Conservation (phyloP, 2,329 filamentous ascomycete genomes). For the Fusarium sp. region DNA sequence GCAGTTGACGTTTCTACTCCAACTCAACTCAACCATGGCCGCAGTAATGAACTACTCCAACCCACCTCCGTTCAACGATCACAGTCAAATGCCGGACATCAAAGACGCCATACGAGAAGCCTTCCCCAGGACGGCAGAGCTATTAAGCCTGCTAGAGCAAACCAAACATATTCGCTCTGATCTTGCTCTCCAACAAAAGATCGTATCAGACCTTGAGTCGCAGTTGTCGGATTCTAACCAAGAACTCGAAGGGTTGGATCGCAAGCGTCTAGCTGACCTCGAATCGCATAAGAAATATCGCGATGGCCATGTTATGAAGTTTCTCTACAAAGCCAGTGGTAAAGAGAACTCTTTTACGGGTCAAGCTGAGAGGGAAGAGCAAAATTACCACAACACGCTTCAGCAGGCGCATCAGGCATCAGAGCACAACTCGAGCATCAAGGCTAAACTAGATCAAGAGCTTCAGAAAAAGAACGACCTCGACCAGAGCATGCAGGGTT, state of each 20-base stretch:
- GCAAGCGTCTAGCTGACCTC: slow-evolving; percentile 60
- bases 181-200: slow-evolving; percentile 60
- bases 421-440: slow-evolving; percentile 58
- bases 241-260: slow-evolving; percentile 56
- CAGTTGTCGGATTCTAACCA: slow-evolving; percentile 56
- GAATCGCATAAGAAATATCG: slow-evolving; percentile 67
- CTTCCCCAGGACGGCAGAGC: slow-evolving; percentile 56
- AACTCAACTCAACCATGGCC: slow-evolving; percentile 15
- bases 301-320: slow-evolving; percentile 65
- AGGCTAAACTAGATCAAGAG: slow-evolving; percentile 58
- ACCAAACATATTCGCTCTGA: slow-evolving; percentile 64
- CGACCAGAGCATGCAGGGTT: slow-evolving; percentile 52
- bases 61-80: slow-evolving; percentile 6
- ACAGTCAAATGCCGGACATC: slow-evolving; percentile 47
- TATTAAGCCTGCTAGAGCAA: slow-evolving; percentile 61
- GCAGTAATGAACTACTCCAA: slow-evolving; percentile 14
- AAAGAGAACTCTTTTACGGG: slow-evolving; percentile 57
- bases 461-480: slow-evolving; percentile 53
- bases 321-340: slow-evolving; percentile 64
- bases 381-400: slow-evolving; percentile 67
- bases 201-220: slow-evolving; percentile 61
- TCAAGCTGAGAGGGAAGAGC: slow-evolving; percentile 66
- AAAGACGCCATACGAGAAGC: slow-evolving; percentile 57
- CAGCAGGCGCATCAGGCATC: slow-evolving; percentile 62
- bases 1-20: slow-evolving; percentile 4